A percentile compares a stretch with the other conserved stretches of the same genome.
Conservation (phyloP, 257 asterid genomes). For the Scutellaria minor region DNA sequence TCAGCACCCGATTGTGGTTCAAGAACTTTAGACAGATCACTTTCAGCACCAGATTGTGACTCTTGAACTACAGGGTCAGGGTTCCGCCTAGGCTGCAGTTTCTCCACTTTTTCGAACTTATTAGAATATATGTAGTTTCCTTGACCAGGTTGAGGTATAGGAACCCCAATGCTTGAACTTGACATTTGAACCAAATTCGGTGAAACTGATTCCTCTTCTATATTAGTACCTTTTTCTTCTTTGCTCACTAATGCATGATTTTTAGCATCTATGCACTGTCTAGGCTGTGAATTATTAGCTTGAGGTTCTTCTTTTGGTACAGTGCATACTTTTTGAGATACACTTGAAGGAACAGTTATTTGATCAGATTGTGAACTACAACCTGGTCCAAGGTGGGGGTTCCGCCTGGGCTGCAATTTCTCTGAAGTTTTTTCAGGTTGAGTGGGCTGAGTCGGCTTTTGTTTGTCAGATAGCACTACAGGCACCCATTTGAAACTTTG, state of each 20-base stretch:
- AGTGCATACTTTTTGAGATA: conserved; percentile 15
- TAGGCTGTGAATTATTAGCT: conserved; percentile 27
- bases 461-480: conserved; percentile 33
- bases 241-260: conserved; percentile 32
- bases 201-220: conserved; percentile 14
- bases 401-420: conserved; percentile 50
- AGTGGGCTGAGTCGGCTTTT: conserved; percentile 25
- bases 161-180: conserved; percentile 36
- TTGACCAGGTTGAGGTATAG: conserved; percentile 39
- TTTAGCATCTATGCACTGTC: conserved; percentile 36
- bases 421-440: conserved; percentile 38
- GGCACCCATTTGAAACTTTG: conserved; percentile 26
- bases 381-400: conserved; percentile 38
- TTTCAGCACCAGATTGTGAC: conserved; percentile 44
- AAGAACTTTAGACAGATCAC: conserved; percentile 44
- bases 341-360: conserved; percentile 17
- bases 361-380: conserved; percentile 37
- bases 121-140: conserved; percentile 38
- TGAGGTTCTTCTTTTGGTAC: conserved; percentile 45
- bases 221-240: conserved; percentile 34
- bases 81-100: conserved; percentile 64
- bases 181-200: conserved; percentile 34
- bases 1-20: conserved; percentile 45
- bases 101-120: conserved; percentile 54
- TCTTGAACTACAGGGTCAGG: conserved; percentile 49